These are phyloP conservation scores for Crucihimalaya himalaica DNA, from an alignment of 345 rosid species.

Conservation along the genomic window DNA sequence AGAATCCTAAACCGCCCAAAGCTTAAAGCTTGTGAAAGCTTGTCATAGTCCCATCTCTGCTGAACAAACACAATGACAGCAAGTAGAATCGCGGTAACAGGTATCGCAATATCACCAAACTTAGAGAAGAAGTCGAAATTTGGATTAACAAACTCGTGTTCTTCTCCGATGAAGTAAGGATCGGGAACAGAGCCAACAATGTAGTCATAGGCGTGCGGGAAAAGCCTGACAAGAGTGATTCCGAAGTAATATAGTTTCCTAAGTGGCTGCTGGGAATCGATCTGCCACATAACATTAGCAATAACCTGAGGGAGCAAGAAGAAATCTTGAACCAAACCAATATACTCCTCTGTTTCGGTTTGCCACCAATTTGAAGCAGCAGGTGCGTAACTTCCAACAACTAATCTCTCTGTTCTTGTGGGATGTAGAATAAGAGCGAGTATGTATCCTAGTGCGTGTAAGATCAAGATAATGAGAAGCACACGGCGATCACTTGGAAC, in stretches of 20 bases:
- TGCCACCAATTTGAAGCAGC: conserved; percentile 49
- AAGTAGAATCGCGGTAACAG: conserved; percentile 58
- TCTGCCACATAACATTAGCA: conserved; percentile 72
- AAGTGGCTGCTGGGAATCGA: conserved; percentile 59
- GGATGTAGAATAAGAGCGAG: conserved; percentile 55
- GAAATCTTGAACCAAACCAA: conserved; percentile 85
- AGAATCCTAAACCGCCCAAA: conserved; percentile 56
- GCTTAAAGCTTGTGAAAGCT: conserved; percentile 56
- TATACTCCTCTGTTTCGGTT: conserved; percentile 74
- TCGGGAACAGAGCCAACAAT: conserved; percentile 54
- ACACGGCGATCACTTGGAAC: conserved; percentile 71
- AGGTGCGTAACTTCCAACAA: conserved; percentile 1
- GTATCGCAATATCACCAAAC: conserved; percentile 77
- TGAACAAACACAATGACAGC: conserved; percentile 59
- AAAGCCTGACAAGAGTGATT: conserved; percentile 67
- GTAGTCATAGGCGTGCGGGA: conserved; percentile 80
- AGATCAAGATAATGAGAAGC: conserved; percentile 44
- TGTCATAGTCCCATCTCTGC: conserved; percentile 82
- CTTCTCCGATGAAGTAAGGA: conserved; percentile 62
- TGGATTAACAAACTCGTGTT: conserved; percentile 74
- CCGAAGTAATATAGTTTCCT: conserved; percentile 66
- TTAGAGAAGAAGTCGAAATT: conserved; percentile 69
- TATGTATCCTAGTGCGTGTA: conserved; percentile 61
- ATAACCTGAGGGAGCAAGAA: conserved; percentile 91
- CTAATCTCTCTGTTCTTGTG: conserved; percentile 41